A percentile compares a stretch with the other conserved stretches of the same genome.
Conservation (phyloP, 768 basidiomycete species). For the Phanerodontia chrysosporium region DNA sequence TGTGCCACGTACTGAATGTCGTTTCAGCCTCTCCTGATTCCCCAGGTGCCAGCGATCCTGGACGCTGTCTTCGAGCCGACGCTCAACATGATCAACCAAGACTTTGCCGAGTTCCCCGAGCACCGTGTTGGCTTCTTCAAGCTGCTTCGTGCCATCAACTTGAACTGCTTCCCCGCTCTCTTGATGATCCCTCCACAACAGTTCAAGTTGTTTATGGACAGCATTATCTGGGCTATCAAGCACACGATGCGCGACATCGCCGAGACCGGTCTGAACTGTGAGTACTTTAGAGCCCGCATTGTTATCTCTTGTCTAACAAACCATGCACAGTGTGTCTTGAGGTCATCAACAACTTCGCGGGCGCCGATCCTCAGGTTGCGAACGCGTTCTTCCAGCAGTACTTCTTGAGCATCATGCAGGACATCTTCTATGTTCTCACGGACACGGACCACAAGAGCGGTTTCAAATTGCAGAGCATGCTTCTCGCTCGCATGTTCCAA, state of each 20-base stretch:
- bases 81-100: constrained; percentile 98
- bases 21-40: constrained; percentile 72
- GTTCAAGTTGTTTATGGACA: constrained; percentile 98
- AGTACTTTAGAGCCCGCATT: constrained; percentile 18
- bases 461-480: constrained; percentile 89
- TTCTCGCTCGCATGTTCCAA: constrained; percentile 93
- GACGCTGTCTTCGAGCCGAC: constrained; percentile 98
- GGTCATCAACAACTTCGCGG: constrained; percentile 92
- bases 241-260: constrained; percentile 99
- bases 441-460: constrained; percentile 99
- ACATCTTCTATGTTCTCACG: constrained; percentile 95
- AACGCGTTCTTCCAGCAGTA: constrained; percentile 97
- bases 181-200: constrained; percentile 83
- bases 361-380: constrained; percentile 70
- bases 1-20: constrained; percentile 11
- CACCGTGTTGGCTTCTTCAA: constrained; percentile 98
- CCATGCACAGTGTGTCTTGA: constrained; percentile 75
- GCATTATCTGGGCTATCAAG: constrained; percentile 99
- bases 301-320: background rate
- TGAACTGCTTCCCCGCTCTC: constrained; percentile 92
- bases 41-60: constrained; percentile 91
- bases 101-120: constrained; percentile 98
- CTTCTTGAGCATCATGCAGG: constrained; percentile 88
- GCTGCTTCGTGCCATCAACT: constrained; percentile 86
- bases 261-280: constrained; percentile 81